These are phyloP conservation scores for Artemisia argyi DNA, from an alignment of 129 eudicot species.

Conservation along the genomic window DNA sequence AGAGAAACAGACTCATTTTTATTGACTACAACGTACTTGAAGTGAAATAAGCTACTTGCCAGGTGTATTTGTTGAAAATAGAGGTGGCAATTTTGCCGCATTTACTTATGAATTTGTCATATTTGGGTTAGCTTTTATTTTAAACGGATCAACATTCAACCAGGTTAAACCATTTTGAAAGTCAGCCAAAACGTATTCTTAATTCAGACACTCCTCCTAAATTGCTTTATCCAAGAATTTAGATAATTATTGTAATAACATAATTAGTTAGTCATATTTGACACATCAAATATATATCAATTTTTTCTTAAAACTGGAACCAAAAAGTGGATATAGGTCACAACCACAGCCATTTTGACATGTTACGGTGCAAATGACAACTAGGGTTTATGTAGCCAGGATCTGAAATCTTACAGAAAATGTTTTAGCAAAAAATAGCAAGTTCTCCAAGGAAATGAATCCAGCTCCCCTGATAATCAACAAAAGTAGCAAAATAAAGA, in stretches of 20 bases:
- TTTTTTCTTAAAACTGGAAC: neutral
- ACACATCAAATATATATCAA: neutral
- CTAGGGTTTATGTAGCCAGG: conserved; percentile 18
- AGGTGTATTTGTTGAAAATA: neutral
- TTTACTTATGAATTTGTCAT: neutral
- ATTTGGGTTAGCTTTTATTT: neutral
- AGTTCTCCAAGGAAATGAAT: conserved; percentile 87
- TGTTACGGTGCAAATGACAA: neutral
- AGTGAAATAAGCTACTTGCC: neutral
- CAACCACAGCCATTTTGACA: neutral
- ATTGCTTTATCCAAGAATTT: neutral
- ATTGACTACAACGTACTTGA: neutral
- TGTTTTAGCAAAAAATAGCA: conserved; percentile 81
- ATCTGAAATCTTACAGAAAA: conserved; percentile 62
- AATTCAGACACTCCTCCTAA: neutral
- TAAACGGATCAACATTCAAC: neutral
- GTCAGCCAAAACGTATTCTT: neutral
- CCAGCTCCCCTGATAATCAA: conserved; percentile 81
- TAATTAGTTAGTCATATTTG: neutral
- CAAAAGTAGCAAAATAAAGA: conserved; percentile 14
- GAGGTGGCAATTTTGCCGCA: conserved; percentile 4
- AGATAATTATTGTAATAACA: neutral
- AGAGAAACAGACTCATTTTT: neutral
- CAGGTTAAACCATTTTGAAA: neutral
- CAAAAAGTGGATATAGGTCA: neutral